Conservation (phyloP, 805 yeast species). For the Tetrapisispora fleetii region DNA sequence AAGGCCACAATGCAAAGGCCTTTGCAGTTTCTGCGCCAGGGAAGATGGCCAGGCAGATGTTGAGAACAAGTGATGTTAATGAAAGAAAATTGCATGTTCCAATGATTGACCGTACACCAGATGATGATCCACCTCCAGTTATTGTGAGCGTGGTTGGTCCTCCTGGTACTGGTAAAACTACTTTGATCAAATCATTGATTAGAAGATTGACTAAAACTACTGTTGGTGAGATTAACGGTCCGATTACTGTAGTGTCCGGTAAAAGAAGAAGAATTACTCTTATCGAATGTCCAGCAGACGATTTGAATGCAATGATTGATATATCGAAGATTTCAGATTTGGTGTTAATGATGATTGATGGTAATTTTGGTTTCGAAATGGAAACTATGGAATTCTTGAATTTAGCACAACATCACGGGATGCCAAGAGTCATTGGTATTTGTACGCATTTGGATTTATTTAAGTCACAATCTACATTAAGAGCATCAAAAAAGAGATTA, state of each 20-base stretch:
- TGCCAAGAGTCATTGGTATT: constrained; percentile 93
- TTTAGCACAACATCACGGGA: constrained; percentile 95
- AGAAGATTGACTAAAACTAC: constrained; percentile 82
- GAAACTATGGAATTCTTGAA: constrained; percentile 98
- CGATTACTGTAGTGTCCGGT: constrained; percentile 93
- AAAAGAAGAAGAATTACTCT: constrained; percentile 87
- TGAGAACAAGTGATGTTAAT: constrained; percentile 67
- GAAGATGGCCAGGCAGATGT: constrained; percentile 73
- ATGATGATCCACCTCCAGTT: constrained; percentile 95
- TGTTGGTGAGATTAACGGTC: constrained; percentile 81
- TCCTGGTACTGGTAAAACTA: constrained; percentile 96
- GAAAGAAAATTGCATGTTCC: constrained; percentile 91
- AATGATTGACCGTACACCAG: constrained; percentile 95
- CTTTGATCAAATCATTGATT: constrained; percentile 80
- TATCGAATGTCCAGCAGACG: constrained; percentile 79
- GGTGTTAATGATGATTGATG: constrained; percentile 82
- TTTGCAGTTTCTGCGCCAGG: constrained; percentile 80
- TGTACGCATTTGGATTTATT: constrained; percentile 93
- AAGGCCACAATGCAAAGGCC: constrained; percentile 79
- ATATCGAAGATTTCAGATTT: constrained; percentile 92
- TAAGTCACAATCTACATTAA: constrained; percentile 76
- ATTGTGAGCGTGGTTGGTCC: constrained; percentile 97
- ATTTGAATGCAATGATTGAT: constrained; percentile 91
- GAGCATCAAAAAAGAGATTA: constrained; percentile 83
- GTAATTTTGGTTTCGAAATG: constrained; percentile 97